A percentile compares a stretch with the other conserved stretches of the same genome.
Evolutionary conservation across 2,329 filamentous ascomycete species (phyloP).

Genomic region (Penicillium polonicum): DNA sequence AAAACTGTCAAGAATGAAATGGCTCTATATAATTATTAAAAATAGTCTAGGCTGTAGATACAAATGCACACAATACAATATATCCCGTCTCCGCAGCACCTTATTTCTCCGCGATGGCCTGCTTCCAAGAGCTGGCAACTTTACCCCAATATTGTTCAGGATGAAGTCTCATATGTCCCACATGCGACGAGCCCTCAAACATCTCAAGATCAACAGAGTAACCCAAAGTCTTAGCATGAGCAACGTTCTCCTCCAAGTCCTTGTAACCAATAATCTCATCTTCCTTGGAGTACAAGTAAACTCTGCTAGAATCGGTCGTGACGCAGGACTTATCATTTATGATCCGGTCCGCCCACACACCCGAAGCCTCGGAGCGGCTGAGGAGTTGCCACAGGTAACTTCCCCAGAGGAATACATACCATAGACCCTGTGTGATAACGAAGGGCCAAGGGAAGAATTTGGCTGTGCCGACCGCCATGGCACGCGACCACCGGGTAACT

Average conservation of each 20-base stretch:
- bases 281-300: conserved; percentile 28
- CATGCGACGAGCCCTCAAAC: conserved; percentile 61
- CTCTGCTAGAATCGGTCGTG: conserved; percentile 10
- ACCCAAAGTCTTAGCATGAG: conserved; percentile 40
- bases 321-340: conserved; percentile 16
- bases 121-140: conserved; percentile 19
- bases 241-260: conserved; percentile 26
- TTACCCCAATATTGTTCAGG: conserved; percentile 58
- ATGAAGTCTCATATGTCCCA: conserved; percentile 60
- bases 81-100: background rate
- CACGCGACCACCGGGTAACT: conserved; percentile 53
- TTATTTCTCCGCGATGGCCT: conserved; percentile 10
- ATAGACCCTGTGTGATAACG: conserved; percentile 49
- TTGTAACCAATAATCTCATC: conserved; percentile 27
- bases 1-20: background rate
- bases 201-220: conserved; percentile 52
- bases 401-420: conserved; percentile 44
- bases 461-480: conserved; percentile 53
- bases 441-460: conserved; percentile 47
- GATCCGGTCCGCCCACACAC: conserved; percentile 21
- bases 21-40: conserved; percentile 1
- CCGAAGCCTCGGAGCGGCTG: conserved; percentile 16
- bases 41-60: background rate
- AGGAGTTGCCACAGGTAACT: conserved; percentile 31
- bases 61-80: background rate